Evolutionary conservation across 2,329 filamentous ascomycete species (phyloP), one percentile per base, ranked within the genome.

Genomic region (Scedosporium aurantiacum): DNA sequence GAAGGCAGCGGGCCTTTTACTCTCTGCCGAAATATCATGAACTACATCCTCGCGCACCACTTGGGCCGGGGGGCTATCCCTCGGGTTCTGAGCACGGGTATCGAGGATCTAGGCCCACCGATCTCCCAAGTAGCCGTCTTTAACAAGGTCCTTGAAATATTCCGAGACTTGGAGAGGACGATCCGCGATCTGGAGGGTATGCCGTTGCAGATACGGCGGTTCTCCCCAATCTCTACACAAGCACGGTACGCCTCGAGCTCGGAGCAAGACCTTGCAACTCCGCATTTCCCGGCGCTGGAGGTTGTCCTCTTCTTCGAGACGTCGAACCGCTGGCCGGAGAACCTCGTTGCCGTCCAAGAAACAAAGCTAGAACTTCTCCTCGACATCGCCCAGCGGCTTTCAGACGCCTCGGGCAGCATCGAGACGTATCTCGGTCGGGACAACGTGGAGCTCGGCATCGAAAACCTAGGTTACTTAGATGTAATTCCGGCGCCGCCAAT

Each of bases 271-370:
- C 2, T 47, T 61, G 18, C 59, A 62, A 18, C 60, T 60, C 25
- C 60, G 28, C 23, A 25, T 32, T 8, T 78, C 60, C 70, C 72
- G 27, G 87, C 90, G 0, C 87, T 92, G 66, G 87, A 95, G 66
- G 82, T 95, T 37, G 82, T 91, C 50, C 80, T 99, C 57, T 92
- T 93, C 69, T 97, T 99, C 67, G 94, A 99, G 75, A 90, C 89
- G 4, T 97, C 94, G 5, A 87, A 86, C 55, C 88, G 90, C 66
- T 99, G 94, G 94, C 94, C 94, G 0, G 92, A 97, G 70, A 91
- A 95, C 69, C 75, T 97, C 7, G 84, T 84, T 3, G 92, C 93
- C 4, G 96, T 97, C 61, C 94, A 99, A 72, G 85, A 91, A 69
- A 92, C 91, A 12, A 99, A 99, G 73, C 83, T 95, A 45, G 94